Conservation (phyloP, 345 rosid species). For the Populus simonii region DNA sequence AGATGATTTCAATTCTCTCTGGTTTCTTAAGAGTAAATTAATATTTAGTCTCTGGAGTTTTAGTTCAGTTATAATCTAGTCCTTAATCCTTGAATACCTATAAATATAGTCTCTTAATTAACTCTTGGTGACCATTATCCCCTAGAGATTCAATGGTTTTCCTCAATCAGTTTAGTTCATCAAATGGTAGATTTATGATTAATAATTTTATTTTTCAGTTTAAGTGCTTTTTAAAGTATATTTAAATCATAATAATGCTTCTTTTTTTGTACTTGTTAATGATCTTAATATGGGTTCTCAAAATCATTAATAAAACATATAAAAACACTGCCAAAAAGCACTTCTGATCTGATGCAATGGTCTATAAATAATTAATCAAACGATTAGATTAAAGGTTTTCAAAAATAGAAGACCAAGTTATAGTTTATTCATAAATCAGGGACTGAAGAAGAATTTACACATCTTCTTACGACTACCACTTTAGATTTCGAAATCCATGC, state of each 20-base stretch:
- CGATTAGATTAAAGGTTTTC: not conserved
- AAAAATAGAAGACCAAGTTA: not conserved
- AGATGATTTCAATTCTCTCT: not conserved
- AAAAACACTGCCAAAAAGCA: too few species aligned
- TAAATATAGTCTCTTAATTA: not conserved
- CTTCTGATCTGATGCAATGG: too few species aligned
- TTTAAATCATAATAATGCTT: too few species aligned
- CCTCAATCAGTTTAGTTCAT: not conserved
- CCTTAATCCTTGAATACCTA: not conserved
- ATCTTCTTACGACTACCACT: not conserved
- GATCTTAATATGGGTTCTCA: too few species aligned
- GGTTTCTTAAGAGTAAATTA: not conserved
- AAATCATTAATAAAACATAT: too few species aligned
- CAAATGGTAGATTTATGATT: too few species aligned
- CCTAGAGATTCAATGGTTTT: not conserved
- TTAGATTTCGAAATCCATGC: constrained; percentile 27
- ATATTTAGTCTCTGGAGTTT: not conserved
- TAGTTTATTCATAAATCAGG: not conserved
- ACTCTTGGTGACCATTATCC: not conserved
- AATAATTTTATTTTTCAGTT: too few species aligned
- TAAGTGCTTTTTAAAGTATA: too few species aligned
- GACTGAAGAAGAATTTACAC: not conserved
- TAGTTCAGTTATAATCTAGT: not conserved
- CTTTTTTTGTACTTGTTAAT: too few species aligned
- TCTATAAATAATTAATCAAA: too few species aligned